These are phyloP conservation scores for barrel medic (Medicago truncatula) DNA, from an alignment of 306 rosid species.

Conservation along the genomic window MtrunA17r5.0-ANR NC_053046.1:27759501-27760000, in stretches of 20 bases:
- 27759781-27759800: background rate
- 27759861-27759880: background rate
- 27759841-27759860: background rate
- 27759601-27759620: constrained; percentile 71
- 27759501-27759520: background rate
- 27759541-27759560: constrained; percentile 79
- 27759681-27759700: constrained; percentile 83
- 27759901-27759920: background rate
- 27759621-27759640: constrained; percentile 69
- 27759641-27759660: constrained; percentile 76
- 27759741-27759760: constrained; percentile 53
- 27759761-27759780: background rate
- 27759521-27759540: constrained; percentile 52
- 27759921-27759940: background rate
- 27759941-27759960: background rate
- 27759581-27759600: constrained; percentile 70
- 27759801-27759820: background rate
- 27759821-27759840: background rate
- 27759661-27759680: constrained; percentile 83
- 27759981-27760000: background rate
- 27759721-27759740: constrained; percentile 88
- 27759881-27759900: background rate
- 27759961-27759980: background rate
- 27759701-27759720: constrained; percentile 79
- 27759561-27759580: constrained; percentile 77